These are phyloP conservation scores for Arthrobotrys iridis DNA, from an alignment of 2,329 filamentous ascomycete species.

Conservation along the genomic window DNA sequence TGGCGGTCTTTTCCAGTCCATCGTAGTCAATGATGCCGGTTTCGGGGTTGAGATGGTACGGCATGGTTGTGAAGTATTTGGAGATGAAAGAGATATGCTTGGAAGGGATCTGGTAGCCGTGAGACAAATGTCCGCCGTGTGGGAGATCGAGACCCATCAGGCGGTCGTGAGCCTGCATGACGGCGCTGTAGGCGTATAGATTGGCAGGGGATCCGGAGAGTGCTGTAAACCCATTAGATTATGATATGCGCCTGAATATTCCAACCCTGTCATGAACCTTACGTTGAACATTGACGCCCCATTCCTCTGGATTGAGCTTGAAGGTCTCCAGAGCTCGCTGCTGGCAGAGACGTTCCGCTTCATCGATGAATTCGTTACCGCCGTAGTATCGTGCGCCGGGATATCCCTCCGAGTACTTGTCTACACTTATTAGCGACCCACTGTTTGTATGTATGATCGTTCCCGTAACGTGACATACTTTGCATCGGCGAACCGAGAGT, in stretches of 20 bases:
- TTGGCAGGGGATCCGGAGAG: slow-evolving; percentile 72
- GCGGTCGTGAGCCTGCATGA: slow-evolving; percentile 91
- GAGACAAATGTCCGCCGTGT: slow-evolving; percentile 93
- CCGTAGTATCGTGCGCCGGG: slow-evolving; percentile 96
- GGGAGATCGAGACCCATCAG: slow-evolving; percentile 97
- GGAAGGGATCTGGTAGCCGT: slow-evolving; percentile 94
- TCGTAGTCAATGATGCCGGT: slow-evolving; percentile 97
- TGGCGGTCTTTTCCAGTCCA: slow-evolving; percentile 84
- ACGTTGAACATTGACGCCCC: slow-evolving; percentile 97
- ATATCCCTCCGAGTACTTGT: slow-evolving; percentile 97
- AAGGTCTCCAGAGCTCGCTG: slow-evolving; percentile 88
- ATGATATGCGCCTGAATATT: not conserved
- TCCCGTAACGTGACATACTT: slow-evolving; percentile 68
- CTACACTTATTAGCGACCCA: slow-evolving; percentile 59
- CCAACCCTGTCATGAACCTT: slow-evolving; percentile 61
- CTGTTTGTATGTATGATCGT: not conserved
- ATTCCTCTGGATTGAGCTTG: slow-evolving; percentile 81
- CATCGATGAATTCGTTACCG: slow-evolving; percentile 94
- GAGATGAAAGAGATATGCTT: slow-evolving; percentile 98
- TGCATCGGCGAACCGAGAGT: slow-evolving; percentile 94
- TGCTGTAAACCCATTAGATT: slow-evolving; percentile 41
- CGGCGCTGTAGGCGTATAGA: slow-evolving; percentile 86
- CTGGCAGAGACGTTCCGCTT: slow-evolving; percentile 88
- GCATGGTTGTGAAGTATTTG: slow-evolving; percentile 98
- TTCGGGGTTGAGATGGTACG: slow-evolving; percentile 87